Conservation (phyloP, 2,329 filamentous ascomycete genomes). For the Cladosporium sp. region DNA sequence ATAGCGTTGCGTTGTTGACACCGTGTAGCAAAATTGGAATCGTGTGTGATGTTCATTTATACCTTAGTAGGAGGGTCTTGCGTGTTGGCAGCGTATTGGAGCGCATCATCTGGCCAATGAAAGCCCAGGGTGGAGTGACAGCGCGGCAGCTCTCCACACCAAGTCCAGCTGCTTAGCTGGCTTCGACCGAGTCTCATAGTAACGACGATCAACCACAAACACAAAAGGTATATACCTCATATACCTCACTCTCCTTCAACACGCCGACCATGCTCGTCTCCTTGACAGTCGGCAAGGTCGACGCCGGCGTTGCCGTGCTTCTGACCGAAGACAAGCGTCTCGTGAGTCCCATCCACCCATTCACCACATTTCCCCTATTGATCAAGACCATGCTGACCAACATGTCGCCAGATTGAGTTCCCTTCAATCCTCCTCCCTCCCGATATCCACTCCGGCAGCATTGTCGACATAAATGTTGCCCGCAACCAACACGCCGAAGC, state of each 20-base stretch:
- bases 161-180: slow-evolving; percentile 1
- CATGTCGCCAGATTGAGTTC: slow-evolving; percentile 76
- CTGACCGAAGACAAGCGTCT: slow-evolving; percentile 95
- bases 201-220: slow-evolving; percentile 6
- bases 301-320: slow-evolving; percentile 94
- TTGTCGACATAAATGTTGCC: slow-evolving; percentile 93
- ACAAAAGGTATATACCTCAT: too few species aligned
- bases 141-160: slow-evolving; percentile 10
- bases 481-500: slow-evolving; percentile 79
- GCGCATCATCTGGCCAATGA: too few species aligned
- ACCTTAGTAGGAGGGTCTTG: too few species aligned
- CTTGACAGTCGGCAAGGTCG: slow-evolving; percentile 97
- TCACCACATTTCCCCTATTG: neutral
- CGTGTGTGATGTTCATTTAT: too few species aligned
- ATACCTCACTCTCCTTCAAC: neutral
- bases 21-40: too few species aligned
- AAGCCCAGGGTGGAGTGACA: neutral
- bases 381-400: slow-evolving; percentile 4
- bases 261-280: slow-evolving; percentile 76
- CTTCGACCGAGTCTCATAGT: neutral
- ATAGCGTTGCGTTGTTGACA: too few species aligned
- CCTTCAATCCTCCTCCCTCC: slow-evolving; percentile 93
- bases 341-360: slow-evolving; percentile 50
- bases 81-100: too few species aligned
- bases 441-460: slow-evolving; percentile 91